Evolutionary conservation across 2,329 filamentous ascomycete genomes (phyloP).

Genomic region (Talaromyces albobiverticillius): DNA sequence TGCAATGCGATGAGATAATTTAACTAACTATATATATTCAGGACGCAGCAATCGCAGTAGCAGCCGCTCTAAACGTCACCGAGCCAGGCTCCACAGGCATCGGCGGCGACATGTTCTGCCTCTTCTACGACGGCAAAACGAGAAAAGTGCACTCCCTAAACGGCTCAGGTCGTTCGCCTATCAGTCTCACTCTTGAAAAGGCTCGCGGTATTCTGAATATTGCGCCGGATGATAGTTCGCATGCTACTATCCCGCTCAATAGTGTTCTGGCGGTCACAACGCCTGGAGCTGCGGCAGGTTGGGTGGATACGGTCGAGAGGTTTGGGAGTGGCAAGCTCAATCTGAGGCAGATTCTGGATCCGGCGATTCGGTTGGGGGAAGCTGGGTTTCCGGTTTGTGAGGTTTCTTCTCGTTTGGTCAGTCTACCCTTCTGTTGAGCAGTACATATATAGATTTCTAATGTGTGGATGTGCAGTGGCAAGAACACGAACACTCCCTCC

Average conservation of each 20-base stretch:
- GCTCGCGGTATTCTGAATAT: constrained; percentile 68
- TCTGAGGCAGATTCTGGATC: constrained; percentile 72
- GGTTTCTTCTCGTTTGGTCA: constrained; percentile 64
- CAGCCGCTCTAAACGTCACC: constrained; percentile 87
- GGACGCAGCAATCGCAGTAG: constrained; percentile 91
- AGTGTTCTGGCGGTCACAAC: constrained; percentile 81
- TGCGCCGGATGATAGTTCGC: constrained; percentile 37
- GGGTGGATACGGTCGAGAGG: constrained; percentile 81
- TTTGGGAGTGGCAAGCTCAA: constrained; percentile 85
- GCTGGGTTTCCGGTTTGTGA: constrained; percentile 88
- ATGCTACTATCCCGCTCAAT: constrained; percentile 63
- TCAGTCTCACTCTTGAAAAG: constrained; percentile 64
- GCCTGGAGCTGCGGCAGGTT: constrained; percentile 86
- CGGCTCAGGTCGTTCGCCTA: constrained; percentile 78
- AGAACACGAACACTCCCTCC: constrained; percentile 60
- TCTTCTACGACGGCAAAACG: constrained; percentile 81
- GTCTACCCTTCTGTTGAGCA: too few relatives aligned
- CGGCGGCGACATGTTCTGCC: constrained; percentile 94
- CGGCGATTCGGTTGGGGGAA: constrained; percentile 82
- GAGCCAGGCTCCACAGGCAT: constrained; percentile 93
- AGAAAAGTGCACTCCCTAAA: constrained; percentile 84
- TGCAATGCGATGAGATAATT: background rate
- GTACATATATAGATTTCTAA: background rate
- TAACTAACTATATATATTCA: constrained; percentile 36
- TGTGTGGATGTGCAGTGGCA: constrained; percentile 61